Evolutionary conservation across 352 stramenopile species (phyloP).

Genomic region (Phytophthora idaei): DNA sequence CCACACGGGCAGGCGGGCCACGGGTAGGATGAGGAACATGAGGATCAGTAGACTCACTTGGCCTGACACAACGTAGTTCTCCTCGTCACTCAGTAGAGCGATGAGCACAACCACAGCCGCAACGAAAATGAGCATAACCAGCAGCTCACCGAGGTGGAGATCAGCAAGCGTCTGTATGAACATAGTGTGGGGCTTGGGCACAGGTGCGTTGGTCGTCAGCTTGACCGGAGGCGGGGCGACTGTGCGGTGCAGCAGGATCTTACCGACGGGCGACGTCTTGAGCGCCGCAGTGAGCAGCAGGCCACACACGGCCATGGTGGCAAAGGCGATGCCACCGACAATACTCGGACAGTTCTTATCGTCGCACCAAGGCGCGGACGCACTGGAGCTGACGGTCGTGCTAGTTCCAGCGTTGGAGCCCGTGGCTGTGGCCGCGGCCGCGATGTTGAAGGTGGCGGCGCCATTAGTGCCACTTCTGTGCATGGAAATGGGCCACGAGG

Average conservation of each 20-base stretch:
- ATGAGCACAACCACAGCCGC: slow-evolving; percentile 53
- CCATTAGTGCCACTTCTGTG: slow-evolving; percentile 57
- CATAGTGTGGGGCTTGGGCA: slow-evolving; percentile 48
- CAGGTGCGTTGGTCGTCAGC: slow-evolving; percentile 49
- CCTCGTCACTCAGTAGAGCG: slow-evolving; percentile 38
- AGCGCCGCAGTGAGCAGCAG: slow-evolving; percentile 53
- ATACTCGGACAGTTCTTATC: slow-evolving; percentile 72
- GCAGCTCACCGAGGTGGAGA: slow-evolving; percentile 60
- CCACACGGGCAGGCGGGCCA: slow-evolving; percentile 68
- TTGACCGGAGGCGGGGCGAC: slow-evolving; percentile 56
- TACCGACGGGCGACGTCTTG: slow-evolving; percentile 42
- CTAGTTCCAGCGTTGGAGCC: slow-evolving; percentile 19
- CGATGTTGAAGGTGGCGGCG: slow-evolving; percentile 58
- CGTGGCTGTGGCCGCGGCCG: slow-evolving; percentile 23
- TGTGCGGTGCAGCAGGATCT: slow-evolving; percentile 56
- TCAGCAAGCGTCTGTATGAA: slow-evolving; percentile 63
- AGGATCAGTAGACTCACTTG: slow-evolving; percentile 69
- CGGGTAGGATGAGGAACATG: slow-evolving; percentile 82
- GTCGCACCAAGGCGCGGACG: slow-evolving; percentile 43
- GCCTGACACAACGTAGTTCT: slow-evolving; percentile 51
- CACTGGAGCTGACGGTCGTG: slow-evolving; percentile 32
- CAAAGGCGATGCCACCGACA: slow-evolving; percentile 60
- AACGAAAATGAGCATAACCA: slow-evolving; percentile 73
- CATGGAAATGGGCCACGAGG: slow-evolving; percentile 64
- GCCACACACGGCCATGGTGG: slow-evolving; percentile 55